Evolutionary conservation across 106 monocot species (phyloP), one percentile per base, ranked within the genome.

Genomic region (Platanthera zijinensis): DNA sequence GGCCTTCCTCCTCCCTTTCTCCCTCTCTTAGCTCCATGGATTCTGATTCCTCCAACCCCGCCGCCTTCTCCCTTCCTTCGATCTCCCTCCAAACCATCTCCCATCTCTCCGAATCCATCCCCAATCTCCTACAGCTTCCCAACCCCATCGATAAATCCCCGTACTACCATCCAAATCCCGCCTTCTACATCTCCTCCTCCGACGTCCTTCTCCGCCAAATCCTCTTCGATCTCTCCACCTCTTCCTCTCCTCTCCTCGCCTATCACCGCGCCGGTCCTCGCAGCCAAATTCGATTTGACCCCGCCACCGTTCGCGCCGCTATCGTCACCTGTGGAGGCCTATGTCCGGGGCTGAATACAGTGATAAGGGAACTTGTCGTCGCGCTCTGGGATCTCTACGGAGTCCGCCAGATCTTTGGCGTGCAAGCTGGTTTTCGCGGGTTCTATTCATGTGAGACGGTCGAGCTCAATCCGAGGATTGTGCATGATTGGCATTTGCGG

Each of bases 321-420:
- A 80, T 95, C 71, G 95, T 95, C 46, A 93, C 90, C 17, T 90
- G 95, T 82, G 92, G 95, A 2, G 92, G 90, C 8, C 82, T 96
- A 14, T 96, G 95, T 78, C 95, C 92, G 3, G 95, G 95, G 30
- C 50, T 92, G 48, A 96, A 95, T 82, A 95, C 90, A 6, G 92
- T 95, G 18, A 78, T 92, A 47, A 46, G 93, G 61, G 95, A 93
- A 85, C 92, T 93, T n/a, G 95, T 96, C 14, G 92, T 96, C 14
- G 85, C 87, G 7, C 90, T 96, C 4, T 86, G 80, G 82, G 92
- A 90, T 8, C 74, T 92, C 50, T 96, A 96, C 63, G 92, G 92
- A 1, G 92, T 92, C 32, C 72, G 92, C 67, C 76, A 79, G 51
- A 89, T 96, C 70, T 90, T 71, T 48, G 92, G 95, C 49, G 81